Base-by-base conservation (phyloP, 2,329 filamentous ascomycete species). In the Scedosporium boydii region DNA sequence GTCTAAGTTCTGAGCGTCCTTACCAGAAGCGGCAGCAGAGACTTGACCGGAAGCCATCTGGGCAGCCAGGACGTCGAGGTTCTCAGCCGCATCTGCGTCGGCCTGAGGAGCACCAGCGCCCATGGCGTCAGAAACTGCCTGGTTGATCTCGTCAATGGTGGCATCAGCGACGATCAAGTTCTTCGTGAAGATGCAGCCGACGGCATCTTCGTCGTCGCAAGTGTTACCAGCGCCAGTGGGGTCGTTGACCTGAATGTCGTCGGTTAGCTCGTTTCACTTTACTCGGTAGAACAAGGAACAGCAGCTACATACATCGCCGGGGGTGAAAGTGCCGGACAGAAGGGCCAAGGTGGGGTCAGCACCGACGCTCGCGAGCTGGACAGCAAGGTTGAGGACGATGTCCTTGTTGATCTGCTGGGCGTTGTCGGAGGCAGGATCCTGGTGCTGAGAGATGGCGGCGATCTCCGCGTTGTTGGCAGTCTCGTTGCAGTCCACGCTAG, bases 101-200 rank as follows among this genome's bases (percentile, higher is more conserved):
- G 51, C 60, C 10, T 27, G 26, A 26, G 58, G 34, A 29, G 63
- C 63, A 60, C 18, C 61, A 38, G 23, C 63, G 42, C 41, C 60
- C 34, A 23, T 48, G 56, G 58, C 61, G 27, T 63, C 63, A 42
- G 12, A 38, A 27, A 82, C 79, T n/a, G 81, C 82, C 18, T 76
- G 75, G 23, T 74, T 68, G 67, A 86, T 83, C 72, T 86, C 82
- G 3, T 73, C 81, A 58, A 77, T 76, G 18, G 77, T 77, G 18
- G 80, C 80, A 55, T 84, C 83, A 44, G 81, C 74, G 14, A 84
- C 80, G 44, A 84, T 75, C 26, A 84, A 78, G 64, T 79, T 78
- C 69, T 79, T 71, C 26, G 77, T 77, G 70, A 83, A 80, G 69
- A 86, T 86, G 72, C 83, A 86, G 53, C 83, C 83, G 1, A 70